These are phyloP conservation scores for Echria macrotheca DNA, from an alignment of 495 filamentous ascomycete species.

Conservation along the genomic window DNA sequence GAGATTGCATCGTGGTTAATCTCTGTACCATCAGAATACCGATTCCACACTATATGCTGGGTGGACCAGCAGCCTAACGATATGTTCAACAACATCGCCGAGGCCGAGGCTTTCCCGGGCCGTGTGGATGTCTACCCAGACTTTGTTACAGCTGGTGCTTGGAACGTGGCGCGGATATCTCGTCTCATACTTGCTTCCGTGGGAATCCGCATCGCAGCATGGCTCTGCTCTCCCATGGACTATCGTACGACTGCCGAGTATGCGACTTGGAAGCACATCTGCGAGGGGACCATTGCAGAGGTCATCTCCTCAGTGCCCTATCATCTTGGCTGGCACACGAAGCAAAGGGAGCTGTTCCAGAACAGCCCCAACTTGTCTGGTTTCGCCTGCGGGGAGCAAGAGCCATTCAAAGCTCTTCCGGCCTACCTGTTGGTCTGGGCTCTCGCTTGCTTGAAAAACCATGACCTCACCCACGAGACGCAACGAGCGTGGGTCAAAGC, in stretches of 20 bases:
- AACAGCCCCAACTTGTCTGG: slow-evolving; percentile 13
- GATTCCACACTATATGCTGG: slow-evolving; percentile 40
- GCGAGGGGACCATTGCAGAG: slow-evolving; percentile 40
- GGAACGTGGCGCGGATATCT: slow-evolving; percentile 38
- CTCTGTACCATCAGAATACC: slow-evolving; percentile 32
- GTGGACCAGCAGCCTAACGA: slow-evolving; percentile 28
- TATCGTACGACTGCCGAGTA: slow-evolving; percentile 49
- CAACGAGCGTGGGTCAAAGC: slow-evolving; percentile 42
- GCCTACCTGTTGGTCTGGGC: slow-evolving; percentile 36
- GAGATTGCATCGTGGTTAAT: slow-evolving; percentile 39
- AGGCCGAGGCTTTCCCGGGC: slow-evolving; percentile 46
- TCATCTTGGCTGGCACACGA: slow-evolving; percentile 45
- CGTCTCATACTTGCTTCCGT: slow-evolving; percentile 40
- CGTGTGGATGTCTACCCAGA: slow-evolving; percentile 48
- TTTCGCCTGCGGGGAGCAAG: slow-evolving; percentile 37
- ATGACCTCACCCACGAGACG: slow-evolving; percentile 40
- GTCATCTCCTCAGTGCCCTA: slow-evolving; percentile 49
- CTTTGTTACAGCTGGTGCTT: slow-evolving; percentile 40
- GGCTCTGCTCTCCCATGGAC: slow-evolving; percentile 43
- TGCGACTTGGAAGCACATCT: slow-evolving; percentile 32
- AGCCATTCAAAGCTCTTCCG: slow-evolving; percentile 37
- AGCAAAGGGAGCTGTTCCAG: slow-evolving; percentile 17
- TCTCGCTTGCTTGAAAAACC: slow-evolving; percentile 33
- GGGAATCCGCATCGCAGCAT: slow-evolving; percentile 43
- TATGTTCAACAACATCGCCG: slow-evolving; percentile 29